Conservation (phyloP, 805 yeast species). For the Teunomyces tritomae region DNA sequence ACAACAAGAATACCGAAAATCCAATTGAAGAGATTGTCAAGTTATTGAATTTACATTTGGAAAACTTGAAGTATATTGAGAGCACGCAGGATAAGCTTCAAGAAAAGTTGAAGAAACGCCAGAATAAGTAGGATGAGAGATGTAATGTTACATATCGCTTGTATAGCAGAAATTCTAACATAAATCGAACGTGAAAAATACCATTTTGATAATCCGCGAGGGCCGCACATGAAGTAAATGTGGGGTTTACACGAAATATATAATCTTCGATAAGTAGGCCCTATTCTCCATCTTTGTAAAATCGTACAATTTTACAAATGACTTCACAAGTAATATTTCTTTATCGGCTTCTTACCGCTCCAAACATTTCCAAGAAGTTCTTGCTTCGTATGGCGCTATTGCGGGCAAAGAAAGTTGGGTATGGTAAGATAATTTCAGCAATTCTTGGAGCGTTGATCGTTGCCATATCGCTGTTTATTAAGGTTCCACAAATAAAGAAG, state of each 20-base stretch:
- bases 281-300: background rate
- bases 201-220: background rate
- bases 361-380: constrained; percentile 38
- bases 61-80: constrained; percentile 86
- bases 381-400: constrained; percentile 36
- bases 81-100: constrained; percentile 66
- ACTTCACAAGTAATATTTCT: constrained; percentile 13
- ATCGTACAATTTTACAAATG: background rate
- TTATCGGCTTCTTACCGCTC: constrained; percentile 35
- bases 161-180: background rate
- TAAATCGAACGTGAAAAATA: background rate
- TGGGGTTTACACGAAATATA: background rate
- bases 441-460: constrained; percentile 34
- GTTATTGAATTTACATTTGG: constrained; percentile 82
- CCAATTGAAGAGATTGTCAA: constrained; percentile 70
- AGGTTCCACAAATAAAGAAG: constrained; percentile 41
- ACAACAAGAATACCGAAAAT: constrained; percentile 25
- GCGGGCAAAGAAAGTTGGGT: constrained; percentile 33
- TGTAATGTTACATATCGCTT: background rate
- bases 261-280: background rate
- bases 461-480: constrained; percentile 36
- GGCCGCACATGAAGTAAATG: constrained; percentile 1
- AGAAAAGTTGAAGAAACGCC: constrained; percentile 52
- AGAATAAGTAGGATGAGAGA: constrained; percentile 1
- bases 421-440: constrained; percentile 31